A percentile compares a stretch with the other conserved stretches of the same genome.
phyloP scores from a whole-genome alignment of 2,329 filamentous ascomycete genomes.

The Fusarium caatingaense region DNA sequence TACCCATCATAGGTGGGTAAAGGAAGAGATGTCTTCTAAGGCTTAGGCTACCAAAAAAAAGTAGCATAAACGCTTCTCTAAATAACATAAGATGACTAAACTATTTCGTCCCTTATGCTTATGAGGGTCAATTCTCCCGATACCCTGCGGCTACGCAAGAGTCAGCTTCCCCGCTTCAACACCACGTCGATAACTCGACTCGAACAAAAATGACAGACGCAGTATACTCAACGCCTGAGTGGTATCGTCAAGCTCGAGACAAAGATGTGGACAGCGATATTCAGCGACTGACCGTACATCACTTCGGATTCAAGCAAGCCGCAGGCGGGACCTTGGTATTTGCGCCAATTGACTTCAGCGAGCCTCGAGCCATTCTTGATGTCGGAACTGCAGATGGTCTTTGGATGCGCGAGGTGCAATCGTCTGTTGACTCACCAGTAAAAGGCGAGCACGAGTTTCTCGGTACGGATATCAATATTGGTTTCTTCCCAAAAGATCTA shows the following conservation, averaged over 20 bases:
- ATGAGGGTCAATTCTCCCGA: no score
- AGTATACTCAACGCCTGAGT: conserved; percentile 9
- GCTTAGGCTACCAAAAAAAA: no score
- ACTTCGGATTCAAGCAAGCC: conserved; percentile 14
- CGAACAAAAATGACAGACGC: not conserved
- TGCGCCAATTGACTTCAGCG: not conserved
- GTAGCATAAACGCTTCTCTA: no score
- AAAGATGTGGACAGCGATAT: conserved; percentile 19
- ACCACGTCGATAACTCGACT: not conserved
- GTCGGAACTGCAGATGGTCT: conserved; percentile 14
- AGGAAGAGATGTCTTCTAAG: no score
- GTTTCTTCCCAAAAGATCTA: not conserved
- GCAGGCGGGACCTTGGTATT: not conserved
- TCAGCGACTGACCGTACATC: conserved; percentile 5
- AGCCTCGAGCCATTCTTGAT: not conserved
- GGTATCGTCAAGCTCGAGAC: conserved; percentile 10
- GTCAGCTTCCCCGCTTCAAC: not conserved
- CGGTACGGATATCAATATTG: conserved; percentile 15
- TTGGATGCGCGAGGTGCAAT: conserved; percentile 14
- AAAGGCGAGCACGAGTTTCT: not conserved
- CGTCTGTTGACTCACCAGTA: accelerated
- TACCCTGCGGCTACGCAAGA: not conserved
- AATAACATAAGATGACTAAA: no score
- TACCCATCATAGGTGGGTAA: not conserved
- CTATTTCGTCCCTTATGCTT: no score